Evolutionary conservation across 2,329 filamentous ascomycete species (phyloP), one percentile per base, ranked within the genome.

Genomic region (Claviceps humidiphila): DNA sequence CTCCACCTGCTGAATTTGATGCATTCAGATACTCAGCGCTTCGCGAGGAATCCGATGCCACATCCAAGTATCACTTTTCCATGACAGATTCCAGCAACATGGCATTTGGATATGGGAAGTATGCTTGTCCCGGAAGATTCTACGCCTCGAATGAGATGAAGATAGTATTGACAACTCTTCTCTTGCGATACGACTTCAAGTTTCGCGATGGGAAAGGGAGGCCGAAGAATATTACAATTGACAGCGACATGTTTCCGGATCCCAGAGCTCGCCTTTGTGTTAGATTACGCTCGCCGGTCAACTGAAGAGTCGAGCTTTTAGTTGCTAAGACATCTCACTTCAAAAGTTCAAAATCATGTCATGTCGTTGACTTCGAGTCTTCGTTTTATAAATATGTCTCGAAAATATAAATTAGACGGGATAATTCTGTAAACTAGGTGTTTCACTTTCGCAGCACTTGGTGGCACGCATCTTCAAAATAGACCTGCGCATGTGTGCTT

Each of bases 91-190:
- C 71, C n/a, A 60, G 64, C 11, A 71, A 74, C 56, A 59, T 78
- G 22, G 64, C 71, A 0, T 80, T 80, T 58, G 75, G 77, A 0
- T 72, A 77, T 55, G 77, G 77, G 2, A 66, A 71, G 74, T 51
- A 70, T 72, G 44, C 44, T 7, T 46, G 44, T 24, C 44, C 44
- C 34, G 44, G 44, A 0, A 67, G 74, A 1, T 77, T 78, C 61
- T 76, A 77, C 55, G 74, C 75, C 0, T 67, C 70, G 0, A 69
- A 72, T 48, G 73, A 75, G 59, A 63, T 75, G 20, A 78, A 78
- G 61, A 72, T 78, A 59, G 61, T 75, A 5, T 51, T 78, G 3
- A 64, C 71, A 2, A 69, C 74, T 54, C 57, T 77, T 40, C 50
- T 76, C 3, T 57, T 72, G 20, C 72, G 74, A 51, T 77, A 75